Percentiles rank a stretch among this genome's conserved stretches.
These are phyloP conservation scores for Neurospora sp. DNA, from an alignment of 2,329 filamentous ascomycete species.

Conservation along the genomic window DNA sequence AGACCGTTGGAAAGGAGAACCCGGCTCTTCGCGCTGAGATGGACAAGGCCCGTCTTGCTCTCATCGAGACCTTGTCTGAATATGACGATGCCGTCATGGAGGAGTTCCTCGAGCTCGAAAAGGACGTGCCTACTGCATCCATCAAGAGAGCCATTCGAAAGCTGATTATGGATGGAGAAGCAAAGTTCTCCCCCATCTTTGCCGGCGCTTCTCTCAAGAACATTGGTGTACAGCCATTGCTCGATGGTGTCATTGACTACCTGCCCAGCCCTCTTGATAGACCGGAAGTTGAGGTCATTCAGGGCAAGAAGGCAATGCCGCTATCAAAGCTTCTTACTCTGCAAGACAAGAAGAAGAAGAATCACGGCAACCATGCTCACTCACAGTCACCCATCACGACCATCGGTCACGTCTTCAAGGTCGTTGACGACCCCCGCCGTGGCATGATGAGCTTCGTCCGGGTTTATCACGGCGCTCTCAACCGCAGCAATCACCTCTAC, in stretches of 20 bases:
- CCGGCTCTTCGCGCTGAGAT: slow-evolving; percentile 57
- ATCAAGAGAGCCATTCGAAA: slow-evolving; percentile 67
- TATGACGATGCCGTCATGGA: slow-evolving; percentile 82
- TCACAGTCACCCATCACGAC: slow-evolving; percentile 29
- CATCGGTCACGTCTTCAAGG: slow-evolving; percentile 77
- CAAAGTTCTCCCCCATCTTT: slow-evolving; percentile 74
- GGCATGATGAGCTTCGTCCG: slow-evolving; percentile 87
- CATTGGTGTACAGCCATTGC: slow-evolving; percentile 82
- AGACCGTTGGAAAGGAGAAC: slow-evolving; percentile 37
- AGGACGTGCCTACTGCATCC: slow-evolving; percentile 57
- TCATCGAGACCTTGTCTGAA: slow-evolving; percentile 79
- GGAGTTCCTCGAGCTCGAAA: slow-evolving; percentile 66
- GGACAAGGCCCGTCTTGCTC: slow-evolving; percentile 57
- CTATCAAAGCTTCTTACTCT: slow-evolving; percentile 30
- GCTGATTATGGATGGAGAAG: slow-evolving; percentile 57
- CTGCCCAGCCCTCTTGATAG: slow-evolving; percentile 74
- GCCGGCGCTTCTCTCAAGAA: slow-evolving; percentile 89
- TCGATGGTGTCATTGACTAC: slow-evolving; percentile 82
- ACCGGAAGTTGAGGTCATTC: slow-evolving; percentile 66
- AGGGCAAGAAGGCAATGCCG: slow-evolving; percentile 46
- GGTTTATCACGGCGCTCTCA: slow-evolving; percentile 76
- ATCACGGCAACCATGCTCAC: slow-evolving; percentile 23
- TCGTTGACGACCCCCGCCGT: slow-evolving; percentile 75
- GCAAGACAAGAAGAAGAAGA: slow-evolving; percentile 22
- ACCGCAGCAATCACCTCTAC: slow-evolving; percentile 65